Evolutionary conservation across 2,329 filamentous ascomycete genomes (phyloP).

Genomic region (Colletotrichum spaethianum): DNA sequence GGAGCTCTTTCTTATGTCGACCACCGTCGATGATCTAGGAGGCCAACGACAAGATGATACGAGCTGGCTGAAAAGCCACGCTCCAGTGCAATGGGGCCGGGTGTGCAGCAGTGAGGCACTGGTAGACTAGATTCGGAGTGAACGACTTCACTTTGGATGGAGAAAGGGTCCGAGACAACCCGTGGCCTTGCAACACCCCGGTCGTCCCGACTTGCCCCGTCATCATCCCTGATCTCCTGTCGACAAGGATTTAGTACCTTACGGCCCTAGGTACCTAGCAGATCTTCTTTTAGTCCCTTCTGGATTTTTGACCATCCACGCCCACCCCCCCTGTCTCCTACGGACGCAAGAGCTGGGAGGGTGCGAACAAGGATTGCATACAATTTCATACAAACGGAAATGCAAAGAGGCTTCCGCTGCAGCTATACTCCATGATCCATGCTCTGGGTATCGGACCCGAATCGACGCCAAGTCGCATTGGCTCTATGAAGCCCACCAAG

Average conservation of each 20-base stretch:
- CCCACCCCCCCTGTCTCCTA: conserved; percentile 32
- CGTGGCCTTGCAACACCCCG: conserved; percentile 32
- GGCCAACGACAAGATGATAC: conserved; percentile 22
- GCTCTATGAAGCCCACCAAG: conserved; percentile 11
- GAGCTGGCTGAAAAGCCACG: conserved; percentile 28
- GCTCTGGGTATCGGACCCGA: conserved; percentile 38
- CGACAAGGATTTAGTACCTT: conserved; percentile 27
- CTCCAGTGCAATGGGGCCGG: conserved; percentile 12
- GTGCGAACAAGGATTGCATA: conserved; percentile 33
- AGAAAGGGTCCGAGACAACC: conserved; percentile 40
- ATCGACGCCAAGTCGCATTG: conserved; percentile 33
- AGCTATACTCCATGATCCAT: conserved; percentile 34
- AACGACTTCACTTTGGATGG: conserved; percentile 34
- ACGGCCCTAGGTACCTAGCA: conserved; percentile 37
- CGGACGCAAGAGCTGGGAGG: conserved; percentile 38
- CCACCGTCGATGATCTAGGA: conserved; percentile 24
- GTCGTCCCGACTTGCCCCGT: conserved; percentile 35
- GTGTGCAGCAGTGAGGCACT: conserved; percentile 8
- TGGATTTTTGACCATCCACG: conserved; percentile 19
- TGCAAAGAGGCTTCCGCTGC: conserved; percentile 36
- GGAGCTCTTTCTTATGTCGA: conserved; percentile 37
- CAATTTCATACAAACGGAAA: conserved; percentile 34
- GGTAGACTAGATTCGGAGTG: conserved; percentile 11
- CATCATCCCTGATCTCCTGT: conserved; percentile 26
- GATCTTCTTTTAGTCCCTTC: conserved; percentile 29